Percentiles rank a stretch among this genome's conserved stretches.
Evolutionary conservation across 768 basidiomycete species (phyloP).

Genomic region (Trametes sanguinea): DNA sequence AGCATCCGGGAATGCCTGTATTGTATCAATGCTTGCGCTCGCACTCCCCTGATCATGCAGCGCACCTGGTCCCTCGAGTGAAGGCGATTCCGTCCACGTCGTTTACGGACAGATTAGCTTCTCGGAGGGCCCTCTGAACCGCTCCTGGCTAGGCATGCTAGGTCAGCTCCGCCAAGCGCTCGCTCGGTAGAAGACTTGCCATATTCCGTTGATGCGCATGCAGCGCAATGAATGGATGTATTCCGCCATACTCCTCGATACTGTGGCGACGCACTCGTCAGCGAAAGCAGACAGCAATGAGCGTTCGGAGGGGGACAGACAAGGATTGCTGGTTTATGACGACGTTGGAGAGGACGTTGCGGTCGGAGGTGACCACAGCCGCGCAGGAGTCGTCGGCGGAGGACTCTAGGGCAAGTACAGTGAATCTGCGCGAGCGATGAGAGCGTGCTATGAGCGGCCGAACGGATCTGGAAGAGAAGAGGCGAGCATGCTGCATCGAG

Average conservation of each 20-base stretch:
- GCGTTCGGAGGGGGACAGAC: conserved; percentile 37
- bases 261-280: conserved; percentile 35
- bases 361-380: conserved; percentile 75
- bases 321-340: conserved; percentile 79
- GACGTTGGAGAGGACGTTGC: conserved; percentile 77
- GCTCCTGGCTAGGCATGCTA: conserved; percentile 61
- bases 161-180: neutral
- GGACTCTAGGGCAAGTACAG: conserved; percentile 77
- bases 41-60: neutral
- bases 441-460: neutral
- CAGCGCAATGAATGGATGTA: conserved; percentile 78
- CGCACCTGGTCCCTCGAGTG: conserved; percentile 81
- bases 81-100: conserved; percentile 89
- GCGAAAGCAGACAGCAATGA: neutral
- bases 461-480: neutral
- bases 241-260: conserved; percentile 66
- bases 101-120: conserved; percentile 57
- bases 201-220: conserved; percentile 78
- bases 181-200: conserved; percentile 40
- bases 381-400: conserved; percentile 96
- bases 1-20: conserved; percentile 75
- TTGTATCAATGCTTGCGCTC: neutral
- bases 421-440: conserved; percentile 40
- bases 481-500: conserved; percentile 1
- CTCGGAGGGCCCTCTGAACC: conserved; percentile 63